Conservation (phyloP, 148 eudicot genomes). For the Camellia japonica region DNA sequence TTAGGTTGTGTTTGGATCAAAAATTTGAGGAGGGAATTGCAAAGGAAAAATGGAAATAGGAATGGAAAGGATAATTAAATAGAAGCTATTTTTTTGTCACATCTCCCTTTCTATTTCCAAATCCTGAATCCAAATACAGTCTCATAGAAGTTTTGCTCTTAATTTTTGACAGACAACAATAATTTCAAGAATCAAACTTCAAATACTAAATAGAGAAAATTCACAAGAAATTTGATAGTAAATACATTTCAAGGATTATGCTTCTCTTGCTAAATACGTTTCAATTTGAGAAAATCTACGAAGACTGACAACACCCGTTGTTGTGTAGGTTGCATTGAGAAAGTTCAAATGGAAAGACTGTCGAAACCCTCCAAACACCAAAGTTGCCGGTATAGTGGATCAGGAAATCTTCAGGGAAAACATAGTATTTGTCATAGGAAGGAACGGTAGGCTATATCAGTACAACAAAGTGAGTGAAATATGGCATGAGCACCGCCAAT, state of each 20-base stretch:
- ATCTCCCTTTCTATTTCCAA: too few species aligned
- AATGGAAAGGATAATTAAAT: too few species aligned
- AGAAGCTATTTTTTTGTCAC: too few species aligned
- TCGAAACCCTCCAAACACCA: conserved; percentile 56
- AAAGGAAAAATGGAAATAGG: too few species aligned
- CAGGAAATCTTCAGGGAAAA: conserved; percentile 71
- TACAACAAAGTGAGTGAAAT: conserved; percentile 67
- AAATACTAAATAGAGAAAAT: not conserved
- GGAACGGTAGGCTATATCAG: conserved; percentile 62
- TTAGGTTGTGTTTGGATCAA: too few species aligned
- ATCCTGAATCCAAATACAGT: too few species aligned
- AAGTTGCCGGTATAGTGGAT: conserved; percentile 74
- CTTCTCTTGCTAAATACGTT: not conserved
- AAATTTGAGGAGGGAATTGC: too few species aligned
- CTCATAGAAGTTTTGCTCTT: too few species aligned
- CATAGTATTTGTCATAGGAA: conserved; percentile 64
- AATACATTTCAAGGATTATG: not conserved
- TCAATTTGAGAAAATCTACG: too few species aligned
- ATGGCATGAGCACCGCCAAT: conserved; percentile 84
- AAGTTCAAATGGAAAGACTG: conserved; percentile 88
- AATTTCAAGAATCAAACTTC: not conserved
- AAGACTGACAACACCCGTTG: not conserved
- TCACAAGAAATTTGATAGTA: not conserved
- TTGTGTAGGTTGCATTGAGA: conserved; percentile 57
- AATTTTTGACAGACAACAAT: too few species aligned